phyloP scores from a whole-genome alignment of 257 asterid genomes.

The Nicotiana paniculata region DNA sequence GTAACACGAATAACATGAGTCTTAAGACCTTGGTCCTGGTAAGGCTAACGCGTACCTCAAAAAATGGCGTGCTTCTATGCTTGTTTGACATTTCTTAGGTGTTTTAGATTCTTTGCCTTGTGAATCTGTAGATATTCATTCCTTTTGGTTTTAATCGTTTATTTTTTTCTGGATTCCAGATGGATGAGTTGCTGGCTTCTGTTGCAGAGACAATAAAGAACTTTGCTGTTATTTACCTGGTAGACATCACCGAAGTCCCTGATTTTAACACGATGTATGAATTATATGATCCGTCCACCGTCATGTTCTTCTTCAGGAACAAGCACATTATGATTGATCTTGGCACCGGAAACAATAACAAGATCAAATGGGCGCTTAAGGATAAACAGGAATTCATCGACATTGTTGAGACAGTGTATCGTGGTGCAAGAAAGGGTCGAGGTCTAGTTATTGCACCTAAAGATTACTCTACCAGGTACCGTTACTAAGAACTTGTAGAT shows the following conservation, averaged over 20 bases:
- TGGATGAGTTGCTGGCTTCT: constrained; percentile 83
- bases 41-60: too few relatives aligned
- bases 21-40: neutral
- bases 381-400: constrained; percentile 76
- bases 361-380: constrained; percentile 80
- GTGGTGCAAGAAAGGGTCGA: constrained; percentile 74
- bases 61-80: neutral
- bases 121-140: neutral
- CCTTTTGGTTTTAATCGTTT: neutral
- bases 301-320: constrained; percentile 96
- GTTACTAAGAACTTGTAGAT: constrained; percentile 27
- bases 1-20: neutral
- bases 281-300: constrained; percentile 83
- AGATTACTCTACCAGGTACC: constrained; percentile 76
- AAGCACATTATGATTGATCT: constrained; percentile 97
- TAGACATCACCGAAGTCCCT: constrained; percentile 83
- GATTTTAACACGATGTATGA: constrained; percentile 97
- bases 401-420: constrained; percentile 67
- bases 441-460: constrained; percentile 83
- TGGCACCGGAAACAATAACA: constrained; percentile 95
- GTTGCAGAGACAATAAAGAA: constrained; percentile 87
- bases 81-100: neutral
- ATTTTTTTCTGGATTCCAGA: constrained; percentile 29
- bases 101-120: neutral
- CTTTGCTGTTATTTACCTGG: constrained; percentile 80